Percentiles rank a stretch among this genome's conserved stretches.
phyloP scores from a whole-genome alignment of 2,329 filamentous ascomycete species.

The Fusarium armeniacum region DNA sequence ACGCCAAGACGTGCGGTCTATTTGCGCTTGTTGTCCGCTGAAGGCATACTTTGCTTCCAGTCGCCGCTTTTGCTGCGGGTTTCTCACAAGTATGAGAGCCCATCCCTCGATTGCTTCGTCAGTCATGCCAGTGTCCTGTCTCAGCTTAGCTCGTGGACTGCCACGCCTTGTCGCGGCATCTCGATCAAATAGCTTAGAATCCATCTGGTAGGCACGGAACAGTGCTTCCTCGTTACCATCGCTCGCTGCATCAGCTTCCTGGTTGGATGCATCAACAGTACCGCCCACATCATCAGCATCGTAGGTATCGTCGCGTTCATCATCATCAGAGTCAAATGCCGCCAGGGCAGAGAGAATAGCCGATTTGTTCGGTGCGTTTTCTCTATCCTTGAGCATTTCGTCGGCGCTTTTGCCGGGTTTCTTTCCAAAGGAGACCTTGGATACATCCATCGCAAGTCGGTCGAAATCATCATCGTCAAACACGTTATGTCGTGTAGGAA shows the following conservation, averaged over 20 bases:
- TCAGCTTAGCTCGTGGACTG: slow-evolving; percentile 72
- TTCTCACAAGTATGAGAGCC: slow-evolving; percentile 85
- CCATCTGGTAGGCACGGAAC: slow-evolving; percentile 78
- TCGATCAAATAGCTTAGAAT: slow-evolving; percentile 76
- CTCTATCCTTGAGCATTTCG: slow-evolving; percentile 75
- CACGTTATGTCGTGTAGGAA: slow-evolving; percentile 76
- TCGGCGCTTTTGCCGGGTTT: slow-evolving; percentile 76
- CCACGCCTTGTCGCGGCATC: slow-evolving; percentile 78
- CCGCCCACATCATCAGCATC: slow-evolving; percentile 93
- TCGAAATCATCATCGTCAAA: slow-evolving; percentile 88
- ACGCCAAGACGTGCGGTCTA: slow-evolving; percentile 77
- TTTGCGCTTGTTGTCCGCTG: slow-evolving; percentile 73
- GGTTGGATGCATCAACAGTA: slow-evolving; percentile 79
- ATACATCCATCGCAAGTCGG: slow-evolving; percentile 73
- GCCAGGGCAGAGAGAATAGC: slow-evolving; percentile 90
- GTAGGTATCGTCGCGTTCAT: slow-evolving; percentile 97
- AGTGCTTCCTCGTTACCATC: slow-evolving; percentile 77
- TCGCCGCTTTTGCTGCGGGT: slow-evolving; percentile 75
- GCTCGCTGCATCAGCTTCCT: slow-evolving; percentile 62
- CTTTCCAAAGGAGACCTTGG: slow-evolving; percentile 84
- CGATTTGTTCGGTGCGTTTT: slow-evolving; percentile 79
- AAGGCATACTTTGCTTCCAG: slow-evolving; percentile 81
- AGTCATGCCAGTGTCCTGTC: slow-evolving; percentile 85
- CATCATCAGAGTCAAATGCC: slow-evolving; percentile 92
- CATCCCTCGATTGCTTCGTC: slow-evolving; percentile 96